A percentile compares a stretch with the other conserved stretches of the same genome.
These are phyloP conservation scores for Panaeolus papilionaceus DNA, from an alignment of 768 basidiomycete genomes.

Conservation along the genomic window DNA sequence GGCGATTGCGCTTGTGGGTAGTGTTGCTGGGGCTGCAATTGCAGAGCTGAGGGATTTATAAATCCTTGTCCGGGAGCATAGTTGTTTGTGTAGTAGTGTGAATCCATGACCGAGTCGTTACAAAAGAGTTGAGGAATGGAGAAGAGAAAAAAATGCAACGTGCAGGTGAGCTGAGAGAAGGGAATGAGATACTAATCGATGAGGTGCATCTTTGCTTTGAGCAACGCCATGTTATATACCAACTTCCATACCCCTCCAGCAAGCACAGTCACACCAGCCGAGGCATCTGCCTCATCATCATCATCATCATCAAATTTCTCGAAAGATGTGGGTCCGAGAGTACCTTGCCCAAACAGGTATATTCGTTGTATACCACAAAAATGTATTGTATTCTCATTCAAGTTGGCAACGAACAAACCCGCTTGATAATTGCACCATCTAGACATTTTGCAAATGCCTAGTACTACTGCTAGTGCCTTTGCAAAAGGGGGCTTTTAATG, in stretches of 20 bases:
- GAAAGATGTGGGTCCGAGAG: neutral
- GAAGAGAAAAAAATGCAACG: neutral
- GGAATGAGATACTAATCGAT: neutral
- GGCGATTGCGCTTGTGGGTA: neutral
- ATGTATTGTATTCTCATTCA: neutral
- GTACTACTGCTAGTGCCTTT: neutral
- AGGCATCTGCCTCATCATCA: neutral
- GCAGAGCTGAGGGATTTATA: neutral
- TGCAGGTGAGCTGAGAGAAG: neutral
- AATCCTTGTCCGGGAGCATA: neutral
- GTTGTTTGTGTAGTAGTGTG: neutral
- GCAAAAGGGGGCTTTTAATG: neutral
- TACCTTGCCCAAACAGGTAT: neutral
- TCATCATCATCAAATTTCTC: neutral
- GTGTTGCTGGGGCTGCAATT: neutral
- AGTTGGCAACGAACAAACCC: neutral
- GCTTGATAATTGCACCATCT: neutral
- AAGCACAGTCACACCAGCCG: slow-evolving; percentile 5
- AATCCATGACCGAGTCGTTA: neutral
- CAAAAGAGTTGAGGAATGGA: neutral
- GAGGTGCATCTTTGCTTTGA: neutral
- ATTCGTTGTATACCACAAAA: neutral
- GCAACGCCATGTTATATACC: neutral
- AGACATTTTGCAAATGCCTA: too few relatives aligned
- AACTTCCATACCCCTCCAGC: neutral